Evolutionary conservation across 139 green algal genomes (phyloP).

Genomic region (Eudorina sp.): DNA sequence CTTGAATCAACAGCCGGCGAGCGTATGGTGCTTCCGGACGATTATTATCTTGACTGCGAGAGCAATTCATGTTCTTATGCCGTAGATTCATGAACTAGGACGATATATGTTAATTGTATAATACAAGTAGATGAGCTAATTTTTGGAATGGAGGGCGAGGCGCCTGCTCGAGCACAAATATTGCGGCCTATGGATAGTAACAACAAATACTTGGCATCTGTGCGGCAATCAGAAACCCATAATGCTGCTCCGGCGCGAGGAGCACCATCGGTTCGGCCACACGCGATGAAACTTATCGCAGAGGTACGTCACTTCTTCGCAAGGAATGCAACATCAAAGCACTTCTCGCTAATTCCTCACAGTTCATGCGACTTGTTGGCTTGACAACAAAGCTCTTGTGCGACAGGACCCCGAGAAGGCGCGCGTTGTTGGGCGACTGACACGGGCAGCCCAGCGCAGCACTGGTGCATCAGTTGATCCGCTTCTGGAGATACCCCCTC

Average conservation of each 20-base stretch:
- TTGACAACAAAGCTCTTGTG: not conserved
- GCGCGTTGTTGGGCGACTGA: conserved; percentile 6
- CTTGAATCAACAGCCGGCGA: too few relatives aligned
- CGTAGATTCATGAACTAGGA: too few relatives aligned
- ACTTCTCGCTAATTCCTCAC: not conserved
- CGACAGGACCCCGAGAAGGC: conserved; percentile 26
- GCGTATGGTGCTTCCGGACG: too few relatives aligned
- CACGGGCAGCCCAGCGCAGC: not conserved
- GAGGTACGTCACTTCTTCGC: not conserved
- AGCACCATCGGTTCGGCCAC: not conserved
- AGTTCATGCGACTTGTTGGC: not conserved
- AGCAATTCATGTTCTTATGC: too few relatives aligned
- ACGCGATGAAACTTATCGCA: not conserved
- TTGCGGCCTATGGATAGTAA: not conserved
- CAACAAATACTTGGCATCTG: not conserved
- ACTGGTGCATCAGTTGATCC: not conserved
- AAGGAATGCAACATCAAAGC: not conserved
- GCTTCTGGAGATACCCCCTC: not conserved
- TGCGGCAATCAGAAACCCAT: too few relatives aligned
- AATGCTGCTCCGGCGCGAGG: too few relatives aligned
- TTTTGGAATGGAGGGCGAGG: not conserved
- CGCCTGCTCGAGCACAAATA: not conserved
- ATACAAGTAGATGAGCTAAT: not conserved
- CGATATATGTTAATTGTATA: too few relatives aligned
- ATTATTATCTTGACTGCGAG: too few relatives aligned